Evolutionary conservation across 192 early-diverging fungal species (phyloP).

Genomic region (Coemansia nantahalensis): DNA sequence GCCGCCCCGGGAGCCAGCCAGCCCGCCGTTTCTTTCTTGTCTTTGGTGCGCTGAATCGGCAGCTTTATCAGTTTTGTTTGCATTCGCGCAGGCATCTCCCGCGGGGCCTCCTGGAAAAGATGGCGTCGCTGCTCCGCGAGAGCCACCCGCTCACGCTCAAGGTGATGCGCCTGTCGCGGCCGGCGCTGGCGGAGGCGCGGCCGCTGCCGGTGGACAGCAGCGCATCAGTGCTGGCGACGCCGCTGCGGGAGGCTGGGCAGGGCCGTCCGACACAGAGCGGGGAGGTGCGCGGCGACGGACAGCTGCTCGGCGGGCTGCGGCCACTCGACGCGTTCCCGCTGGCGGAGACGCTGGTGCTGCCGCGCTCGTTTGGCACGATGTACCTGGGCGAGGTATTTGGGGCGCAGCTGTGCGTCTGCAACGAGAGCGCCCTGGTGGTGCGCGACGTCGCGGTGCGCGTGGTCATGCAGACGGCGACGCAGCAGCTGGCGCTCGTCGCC

Average conservation of each 20-base stretch:
- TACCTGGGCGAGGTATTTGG: constrained; percentile 93
- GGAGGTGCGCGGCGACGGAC: constrained; percentile 29
- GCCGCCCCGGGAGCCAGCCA: no score
- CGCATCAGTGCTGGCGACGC: constrained; percentile 28
- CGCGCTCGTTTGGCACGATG: constrained; percentile 86
- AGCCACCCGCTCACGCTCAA: constrained; percentile 80
- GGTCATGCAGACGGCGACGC: constrained; percentile 84
- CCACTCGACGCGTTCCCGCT: constrained; percentile 61
- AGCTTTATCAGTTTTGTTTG: no score
- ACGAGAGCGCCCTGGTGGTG: constrained; percentile 67
- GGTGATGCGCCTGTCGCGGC: constrained; percentile 88
- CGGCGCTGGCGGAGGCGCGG: constrained; percentile 57
- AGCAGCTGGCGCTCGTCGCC: constrained; percentile 73
- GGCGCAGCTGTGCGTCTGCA: constrained; percentile 84
- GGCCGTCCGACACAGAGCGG: constrained; percentile 49
- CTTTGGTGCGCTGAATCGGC: no score
- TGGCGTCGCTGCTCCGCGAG: constrained; percentile 50
- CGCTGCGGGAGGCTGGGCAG: constrained; percentile 41
- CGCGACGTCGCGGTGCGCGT: constrained; percentile 74
- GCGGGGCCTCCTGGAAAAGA: no score
- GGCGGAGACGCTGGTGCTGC: constrained; percentile 71
- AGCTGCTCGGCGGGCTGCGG: constrained; percentile 32
- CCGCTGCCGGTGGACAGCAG: constrained; percentile 43
- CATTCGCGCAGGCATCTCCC: no score
- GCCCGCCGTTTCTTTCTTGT: no score